Percentiles rank a stretch among this genome's conserved stretches.
Evolutionary conservation across 768 basidiomycete species (phyloP).

Genomic region (Calocera cornea): DNA sequence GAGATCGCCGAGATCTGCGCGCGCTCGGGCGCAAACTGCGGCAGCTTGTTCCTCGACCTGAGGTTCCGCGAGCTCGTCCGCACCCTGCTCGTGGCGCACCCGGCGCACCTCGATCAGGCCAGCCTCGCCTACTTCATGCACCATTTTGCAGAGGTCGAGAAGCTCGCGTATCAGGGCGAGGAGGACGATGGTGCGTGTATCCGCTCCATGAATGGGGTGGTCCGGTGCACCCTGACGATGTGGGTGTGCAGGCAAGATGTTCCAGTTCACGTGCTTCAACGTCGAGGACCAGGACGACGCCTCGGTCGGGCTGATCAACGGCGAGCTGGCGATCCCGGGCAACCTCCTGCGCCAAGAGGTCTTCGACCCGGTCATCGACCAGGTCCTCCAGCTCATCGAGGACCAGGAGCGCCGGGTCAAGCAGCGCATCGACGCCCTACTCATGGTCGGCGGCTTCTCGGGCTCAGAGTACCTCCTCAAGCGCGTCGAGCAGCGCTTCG

Average conservation of each 20-base stretch:
- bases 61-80: constrained; percentile 72
- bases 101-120: constrained; percentile 67
- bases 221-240: constrained; percentile 1
- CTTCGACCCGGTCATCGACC: constrained; percentile 73
- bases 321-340: constrained; percentile 72
- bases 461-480: constrained; percentile 74
- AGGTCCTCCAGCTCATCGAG: constrained; percentile 68
- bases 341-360: constrained; percentile 66
- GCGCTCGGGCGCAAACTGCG: constrained; percentile 75
- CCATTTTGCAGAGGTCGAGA: constrained; percentile 79
- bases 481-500: constrained; percentile 63
- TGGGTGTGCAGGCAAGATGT: constrained; percentile 48
- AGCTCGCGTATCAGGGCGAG: constrained; percentile 58
- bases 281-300: constrained; percentile 67
- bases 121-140: constrained; percentile 75
- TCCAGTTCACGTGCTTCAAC: constrained; percentile 85
- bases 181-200: constrained; percentile 52
- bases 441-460: constrained; percentile 80
- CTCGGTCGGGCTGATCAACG: constrained; percentile 64
- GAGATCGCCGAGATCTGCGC: constrained; percentile 88
- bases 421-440: constrained; percentile 64
- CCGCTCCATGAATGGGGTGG: too few relatives aligned
- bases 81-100: constrained; percentile 67
- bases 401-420: constrained; percentile 55
- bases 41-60: constrained; percentile 75